phyloP scores from a whole-genome alignment of 2,329 filamentous ascomycete species.

The Fusarium penzigii region DNA sequence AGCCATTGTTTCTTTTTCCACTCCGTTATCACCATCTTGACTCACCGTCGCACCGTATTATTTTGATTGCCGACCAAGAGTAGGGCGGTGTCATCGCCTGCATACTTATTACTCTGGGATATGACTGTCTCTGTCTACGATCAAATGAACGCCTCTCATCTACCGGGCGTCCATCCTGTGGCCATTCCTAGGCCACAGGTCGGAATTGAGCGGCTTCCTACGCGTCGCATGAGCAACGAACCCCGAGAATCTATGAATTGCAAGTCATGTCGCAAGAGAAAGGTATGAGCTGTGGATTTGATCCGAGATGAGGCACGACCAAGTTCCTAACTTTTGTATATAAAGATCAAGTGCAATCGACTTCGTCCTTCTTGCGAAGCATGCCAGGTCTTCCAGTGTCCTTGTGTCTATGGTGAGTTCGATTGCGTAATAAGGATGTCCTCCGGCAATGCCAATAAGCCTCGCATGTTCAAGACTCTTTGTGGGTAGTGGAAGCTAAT shows the following conservation, averaged over 20 bases:
- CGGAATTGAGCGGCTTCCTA: constrained; percentile 76
- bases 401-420: constrained; percentile 79
- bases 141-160: constrained; percentile 44
- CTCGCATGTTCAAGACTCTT: background rate
- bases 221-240: constrained; percentile 70
- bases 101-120: constrained; percentile 16
- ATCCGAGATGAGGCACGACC: background rate
- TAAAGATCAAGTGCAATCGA: constrained; percentile 88
- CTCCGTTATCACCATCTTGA: background rate
- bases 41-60: background rate
- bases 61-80: background rate
- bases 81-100: background rate
- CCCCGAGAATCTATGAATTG: constrained; percentile 92
- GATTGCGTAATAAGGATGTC: background rate
- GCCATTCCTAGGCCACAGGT: constrained; percentile 74
- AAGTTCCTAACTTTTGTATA: constrained; percentile 7
- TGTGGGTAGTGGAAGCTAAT: background rate
- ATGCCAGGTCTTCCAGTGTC: constrained; percentile 85
- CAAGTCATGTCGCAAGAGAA: constrained; percentile 90
- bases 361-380: constrained; percentile 83
- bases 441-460: too few species aligned
- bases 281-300: constrained; percentile 54
- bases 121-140: constrained; percentile 44
- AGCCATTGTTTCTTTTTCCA: background rate
- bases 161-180: constrained; percentile 47